A percentile compares a stretch with the other conserved stretches of the same genome.
These are phyloP conservation scores for Phialophora expanda DNA, from an alignment of 2,329 filamentous ascomycete species.

Conservation along the genomic window DNA sequence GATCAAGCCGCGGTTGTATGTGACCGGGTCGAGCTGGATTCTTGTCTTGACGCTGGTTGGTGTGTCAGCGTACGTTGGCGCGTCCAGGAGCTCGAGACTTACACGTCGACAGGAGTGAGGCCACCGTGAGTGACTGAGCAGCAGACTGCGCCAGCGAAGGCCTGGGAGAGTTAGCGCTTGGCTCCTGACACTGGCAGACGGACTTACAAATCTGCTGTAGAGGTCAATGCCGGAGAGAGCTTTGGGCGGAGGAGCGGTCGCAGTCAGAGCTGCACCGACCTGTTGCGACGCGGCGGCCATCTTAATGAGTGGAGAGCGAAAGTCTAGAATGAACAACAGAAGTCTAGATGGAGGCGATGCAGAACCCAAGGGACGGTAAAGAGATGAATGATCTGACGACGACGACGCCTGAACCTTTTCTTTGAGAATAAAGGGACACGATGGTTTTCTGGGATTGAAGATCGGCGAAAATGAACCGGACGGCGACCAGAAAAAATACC, in stretches of 20 bases:
- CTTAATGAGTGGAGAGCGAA: conserved; percentile 38
- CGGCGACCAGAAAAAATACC: conserved; percentile 20
- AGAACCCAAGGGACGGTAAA: conserved; percentile 3
- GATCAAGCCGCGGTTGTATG: conserved; percentile 87
- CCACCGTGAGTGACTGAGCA: conserved; percentile 97
- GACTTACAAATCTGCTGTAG: conserved; percentile 65
- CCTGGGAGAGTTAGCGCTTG: conserved; percentile 45
- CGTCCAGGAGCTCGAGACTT: conserved; percentile 58
- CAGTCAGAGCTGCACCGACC: conserved; percentile 58
- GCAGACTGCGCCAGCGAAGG: conserved; percentile 96
- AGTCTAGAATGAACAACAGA: conserved; percentile 13
- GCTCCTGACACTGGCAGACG: background rate
- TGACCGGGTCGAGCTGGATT: conserved; percentile 88
- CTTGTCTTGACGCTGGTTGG: conserved; percentile 83
- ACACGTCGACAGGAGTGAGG: conserved; percentile 99
- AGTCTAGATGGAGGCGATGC: conserved; percentile 14
- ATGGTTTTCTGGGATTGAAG: conserved; percentile 7
- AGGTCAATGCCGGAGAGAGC: conserved; percentile 70
- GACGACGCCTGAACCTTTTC: conserved; percentile 5
- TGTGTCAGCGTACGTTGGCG: conserved; percentile 40
- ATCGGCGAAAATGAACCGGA: conserved; percentile 23
- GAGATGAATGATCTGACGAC: conserved; percentile 2
- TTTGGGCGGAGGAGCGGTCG: conserved; percentile 54
- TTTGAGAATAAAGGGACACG: background rate
- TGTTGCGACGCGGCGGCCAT: conserved; percentile 56